These are phyloP conservation scores for Colletotrichum sp. DNA, from an alignment of 2,329 filamentous ascomycete genomes.

Conservation along the genomic window DNA sequence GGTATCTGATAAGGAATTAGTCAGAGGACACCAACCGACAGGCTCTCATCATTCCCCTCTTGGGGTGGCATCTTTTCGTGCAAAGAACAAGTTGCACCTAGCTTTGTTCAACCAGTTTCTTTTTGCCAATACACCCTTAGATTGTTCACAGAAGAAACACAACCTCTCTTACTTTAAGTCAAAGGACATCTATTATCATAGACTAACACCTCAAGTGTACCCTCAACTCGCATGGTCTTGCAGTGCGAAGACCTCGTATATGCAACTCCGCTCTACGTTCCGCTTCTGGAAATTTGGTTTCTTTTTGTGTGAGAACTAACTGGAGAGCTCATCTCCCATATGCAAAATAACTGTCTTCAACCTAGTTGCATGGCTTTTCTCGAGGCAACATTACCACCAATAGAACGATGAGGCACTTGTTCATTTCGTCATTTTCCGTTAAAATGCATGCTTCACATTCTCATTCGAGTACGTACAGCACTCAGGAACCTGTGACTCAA, in stretches of 20 bases:
- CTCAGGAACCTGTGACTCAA: background rate
- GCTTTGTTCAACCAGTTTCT: background rate
- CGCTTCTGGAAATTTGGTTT: background rate
- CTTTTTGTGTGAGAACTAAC: background rate
- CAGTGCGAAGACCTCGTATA: background rate
- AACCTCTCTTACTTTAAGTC: background rate
- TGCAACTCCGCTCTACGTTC: background rate
- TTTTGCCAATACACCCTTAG: background rate
- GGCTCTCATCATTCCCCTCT: background rate
- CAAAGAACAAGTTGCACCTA: background rate
- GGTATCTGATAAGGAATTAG: too few relatives aligned
- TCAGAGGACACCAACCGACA: too few relatives aligned
- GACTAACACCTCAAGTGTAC: background rate
- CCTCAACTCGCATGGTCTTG: background rate
- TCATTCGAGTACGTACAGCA: background rate
- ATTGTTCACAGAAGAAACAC: background rate
- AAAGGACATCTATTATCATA: background rate
- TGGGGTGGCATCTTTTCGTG: background rate
- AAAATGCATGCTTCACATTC: background rate
- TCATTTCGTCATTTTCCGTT: background rate
- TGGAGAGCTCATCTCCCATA: background rate
- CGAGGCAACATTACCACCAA: background rate
- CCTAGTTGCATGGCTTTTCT: background rate
- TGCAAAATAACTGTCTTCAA: accelerated
- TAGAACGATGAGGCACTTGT: accelerated